These are phyloP conservation scores for Arachnopeziza araneosa DNA, from an alignment of 2,329 filamentous ascomycete genomes.

Conservation along the genomic window DNA sequence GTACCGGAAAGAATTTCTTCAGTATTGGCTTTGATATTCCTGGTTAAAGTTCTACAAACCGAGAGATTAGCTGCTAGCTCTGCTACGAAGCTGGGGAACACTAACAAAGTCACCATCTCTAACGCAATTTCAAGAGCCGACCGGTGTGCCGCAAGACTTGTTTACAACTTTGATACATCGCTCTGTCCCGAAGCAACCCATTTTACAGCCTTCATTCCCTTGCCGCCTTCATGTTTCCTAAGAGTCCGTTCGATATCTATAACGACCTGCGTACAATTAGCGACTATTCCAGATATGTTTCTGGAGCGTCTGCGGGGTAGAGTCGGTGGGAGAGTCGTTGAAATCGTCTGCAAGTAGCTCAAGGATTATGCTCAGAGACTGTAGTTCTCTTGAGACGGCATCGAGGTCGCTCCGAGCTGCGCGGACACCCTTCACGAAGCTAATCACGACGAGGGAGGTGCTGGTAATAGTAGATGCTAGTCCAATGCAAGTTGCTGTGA, in stretches of 20 bases:
- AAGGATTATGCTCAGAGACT: constrained; percentile 5
- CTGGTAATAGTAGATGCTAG: constrained; percentile 5
- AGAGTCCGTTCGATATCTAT: constrained; percentile 2
- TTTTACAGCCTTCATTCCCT: not conserved
- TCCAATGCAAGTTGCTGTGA: constrained; percentile 2
- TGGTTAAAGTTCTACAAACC: not conserved
- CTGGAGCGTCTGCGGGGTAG: not conserved
- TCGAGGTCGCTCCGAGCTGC: constrained; percentile 8
- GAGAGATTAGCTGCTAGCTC: not conserved
- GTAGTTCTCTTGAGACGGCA: constrained; percentile 8
- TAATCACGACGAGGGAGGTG: not conserved
- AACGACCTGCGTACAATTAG: constrained; percentile 6
- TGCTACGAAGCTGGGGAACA: not conserved
- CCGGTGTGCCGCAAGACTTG: constrained; percentile 8
- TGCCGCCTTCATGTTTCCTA: not conserved
- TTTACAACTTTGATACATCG: constrained; percentile 3
- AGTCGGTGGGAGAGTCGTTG: not conserved
- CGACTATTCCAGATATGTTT: constrained; percentile 6
- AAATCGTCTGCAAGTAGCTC: constrained; percentile 8
- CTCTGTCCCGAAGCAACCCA: constrained; percentile 5
- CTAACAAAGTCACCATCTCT: constrained; percentile 8
- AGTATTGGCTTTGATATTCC: not conserved
- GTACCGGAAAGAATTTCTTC: not conserved
- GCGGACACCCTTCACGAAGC: constrained; percentile 8
- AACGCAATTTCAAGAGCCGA: constrained; percentile 10